Conservation (phyloP, 169 alveolate genomes). For the Eimeria necatrix region DNA sequence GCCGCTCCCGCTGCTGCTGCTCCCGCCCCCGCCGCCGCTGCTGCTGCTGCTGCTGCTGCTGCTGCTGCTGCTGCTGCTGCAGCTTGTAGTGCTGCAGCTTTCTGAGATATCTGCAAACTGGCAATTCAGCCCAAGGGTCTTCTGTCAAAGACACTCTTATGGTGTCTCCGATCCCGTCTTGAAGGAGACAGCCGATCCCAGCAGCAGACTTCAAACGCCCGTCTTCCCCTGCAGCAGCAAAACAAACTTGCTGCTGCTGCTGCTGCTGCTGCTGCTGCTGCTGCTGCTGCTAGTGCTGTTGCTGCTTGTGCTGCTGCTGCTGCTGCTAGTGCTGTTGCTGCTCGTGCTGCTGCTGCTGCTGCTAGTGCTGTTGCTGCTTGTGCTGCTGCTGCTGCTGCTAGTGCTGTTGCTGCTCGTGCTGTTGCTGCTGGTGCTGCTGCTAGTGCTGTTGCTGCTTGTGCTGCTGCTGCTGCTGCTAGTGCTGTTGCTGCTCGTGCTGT, state of each 20-base stretch:
- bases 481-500: too few species aligned
- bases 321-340: too few species aligned
- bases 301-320: too few species aligned
- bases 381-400: too few species aligned
- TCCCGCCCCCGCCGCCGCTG: neutral
- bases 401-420: neutral
- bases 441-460: too few species aligned
- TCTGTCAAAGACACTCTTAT: slow-evolving; percentile 92
- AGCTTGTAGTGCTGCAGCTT: slow-evolving; percentile 78
- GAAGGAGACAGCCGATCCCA: slow-evolving; percentile 91
- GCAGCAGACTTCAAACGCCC: slow-evolving; percentile 90
- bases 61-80: neutral
- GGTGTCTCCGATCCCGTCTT: slow-evolving; percentile 94
- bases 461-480: too few species aligned
- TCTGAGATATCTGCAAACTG: slow-evolving; percentile 84
- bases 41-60: neutral
- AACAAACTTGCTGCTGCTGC: neutral
- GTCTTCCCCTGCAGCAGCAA: slow-evolving; percentile 84
- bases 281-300: too few species aligned
- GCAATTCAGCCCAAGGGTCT: slow-evolving; percentile 91
- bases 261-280: too few species aligned
- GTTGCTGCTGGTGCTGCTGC: too few species aligned
- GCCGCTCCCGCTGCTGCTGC: too few species aligned
- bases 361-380: too few species aligned
- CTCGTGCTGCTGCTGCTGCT: too few species aligned